Evolutionary conservation across 805 yeast genomes (phyloP).

Genomic region (Debaryomyces castellii): DNA sequence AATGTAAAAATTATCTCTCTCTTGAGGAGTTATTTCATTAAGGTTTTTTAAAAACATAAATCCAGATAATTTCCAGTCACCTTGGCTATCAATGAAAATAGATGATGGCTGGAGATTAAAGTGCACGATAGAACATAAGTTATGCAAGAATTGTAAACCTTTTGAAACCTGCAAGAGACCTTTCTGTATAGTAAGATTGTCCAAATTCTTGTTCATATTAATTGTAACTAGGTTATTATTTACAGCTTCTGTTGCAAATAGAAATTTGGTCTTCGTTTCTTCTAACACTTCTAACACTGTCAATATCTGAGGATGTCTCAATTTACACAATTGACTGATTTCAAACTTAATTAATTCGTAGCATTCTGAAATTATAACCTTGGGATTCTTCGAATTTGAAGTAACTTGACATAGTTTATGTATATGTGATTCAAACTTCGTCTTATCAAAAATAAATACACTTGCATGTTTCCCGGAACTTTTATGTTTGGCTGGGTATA

Average conservation of each 20-base stretch:
- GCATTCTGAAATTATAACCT: slow-evolving; percentile 57
- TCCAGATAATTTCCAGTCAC: slow-evolving; percentile 94
- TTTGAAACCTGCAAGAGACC: slow-evolving; percentile 79
- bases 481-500: slow-evolving; percentile 79
- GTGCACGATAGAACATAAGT: slow-evolving; percentile 71
- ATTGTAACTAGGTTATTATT: slow-evolving; percentile 49
- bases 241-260: slow-evolving; percentile 85
- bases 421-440: slow-evolving; percentile 61
- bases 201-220: slow-evolving; percentile 40
- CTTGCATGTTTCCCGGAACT: slow-evolving; percentile 63
- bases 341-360: slow-evolving; percentile 67
- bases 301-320: slow-evolving; percentile 87
- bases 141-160: slow-evolving; percentile 81
- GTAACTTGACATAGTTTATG: slow-evolving; percentile 30
- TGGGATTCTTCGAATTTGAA: slow-evolving; percentile 41
- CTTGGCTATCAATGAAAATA: slow-evolving; percentile 72
- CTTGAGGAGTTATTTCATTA: slow-evolving; percentile 47
- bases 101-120: slow-evolving; percentile 76
- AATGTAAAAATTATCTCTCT: slow-evolving; percentile 57
- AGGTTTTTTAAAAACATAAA: slow-evolving; percentile 49
- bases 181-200: slow-evolving; percentile 72
- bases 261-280: slow-evolving; percentile 71
- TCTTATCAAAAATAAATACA: slow-evolving; percentile 84
- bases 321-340: slow-evolving; percentile 68
- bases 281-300: slow-evolving; percentile 87